Evolutionary conservation across 345 rosid genomes (phyloP), one percentile per base, ranked within the genome.

Genomic region (Citrus glauca): DNA sequence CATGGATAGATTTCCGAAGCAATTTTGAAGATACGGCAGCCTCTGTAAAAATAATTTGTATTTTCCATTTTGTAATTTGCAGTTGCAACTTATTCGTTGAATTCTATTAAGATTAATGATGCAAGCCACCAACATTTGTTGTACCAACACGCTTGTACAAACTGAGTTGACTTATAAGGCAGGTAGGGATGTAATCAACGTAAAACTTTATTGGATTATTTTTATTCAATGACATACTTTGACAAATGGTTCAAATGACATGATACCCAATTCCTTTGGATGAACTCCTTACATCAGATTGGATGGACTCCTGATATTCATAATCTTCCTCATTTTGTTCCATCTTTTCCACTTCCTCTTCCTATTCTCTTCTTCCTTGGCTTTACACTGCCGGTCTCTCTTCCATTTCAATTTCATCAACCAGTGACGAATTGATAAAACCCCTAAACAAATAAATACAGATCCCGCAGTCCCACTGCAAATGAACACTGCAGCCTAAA

Each of bases 401-500:
- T 27, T 80, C 77, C 79, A 77, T 17, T 62, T 77, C 64, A 13
- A 32, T 69, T 83, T 83, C 35, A 75, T 73, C 48, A 69, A 42
- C 72, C 69, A 64, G 25, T 73, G 83, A 25, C 37, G 66, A 9
- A 62, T 72, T 48, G 69, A 4, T 45, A 40, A 28, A 20, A 63
- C 76, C 42, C 76, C 72, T 3, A 80, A 61, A 55, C 32, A 42
- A 7, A 83, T 5, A 11, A 73, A 79, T 20, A 70, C 71, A 24
- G 33, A 42, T 78, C 74, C 72, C 28, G 67, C 9, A 7, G 65
- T 77, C 2, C 76, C 79, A 3, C 62, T 22, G 19, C 75, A 14
- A n/a, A 85, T 56, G 7, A 80, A 66, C 63, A 75, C 10, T 50
- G 33, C n/a, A 6, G 61, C 62, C 33, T 14, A 82, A 17, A 81